phyloP scores from a whole-genome alignment of 345 rosid genomes.

The Ceriops zippeliana region DNA sequence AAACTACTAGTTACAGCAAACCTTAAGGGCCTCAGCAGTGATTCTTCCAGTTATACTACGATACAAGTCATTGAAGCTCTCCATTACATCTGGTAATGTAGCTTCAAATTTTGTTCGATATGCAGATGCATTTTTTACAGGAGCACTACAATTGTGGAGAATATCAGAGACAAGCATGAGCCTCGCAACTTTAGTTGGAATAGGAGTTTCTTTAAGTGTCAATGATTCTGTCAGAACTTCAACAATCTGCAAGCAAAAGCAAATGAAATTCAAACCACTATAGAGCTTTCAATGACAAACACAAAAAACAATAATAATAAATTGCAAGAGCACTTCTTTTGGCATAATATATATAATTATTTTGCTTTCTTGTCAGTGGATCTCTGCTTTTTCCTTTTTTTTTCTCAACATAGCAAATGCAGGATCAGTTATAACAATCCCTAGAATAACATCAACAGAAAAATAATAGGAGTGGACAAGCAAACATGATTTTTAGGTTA shows the following conservation, averaged over 20 bases:
- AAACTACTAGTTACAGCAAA: slow-evolving; percentile 23
- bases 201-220: slow-evolving; percentile 90
- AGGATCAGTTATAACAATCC: not conserved
- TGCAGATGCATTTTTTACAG: slow-evolving; percentile 98
- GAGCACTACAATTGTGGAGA: slow-evolving; percentile 97
- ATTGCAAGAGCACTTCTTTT: not conserved
- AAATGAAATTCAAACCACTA: slow-evolving; percentile 1
- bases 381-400: not conserved
- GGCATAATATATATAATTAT: not conserved
- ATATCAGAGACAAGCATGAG: slow-evolving; percentile 82
- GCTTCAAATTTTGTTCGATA: slow-evolving; percentile 98
- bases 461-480: not conserved
- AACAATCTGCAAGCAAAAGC: slow-evolving; percentile 56
- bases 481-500: not conserved
- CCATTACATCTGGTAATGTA: slow-evolving; percentile 88
- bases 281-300: not conserved
- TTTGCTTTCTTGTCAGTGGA: not conserved
- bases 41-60: slow-evolving; percentile 94
- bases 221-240: slow-evolving; percentile 97
- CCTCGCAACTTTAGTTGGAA: slow-evolving; percentile 96
- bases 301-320: not conserved
- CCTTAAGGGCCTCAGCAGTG: slow-evolving; percentile 98
- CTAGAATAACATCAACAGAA: not conserved
- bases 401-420: not conserved
- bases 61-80: slow-evolving; percentile 96